phyloP scores from a whole-genome alignment of 306 rosid genomes.

The Delonix regia region DNA sequence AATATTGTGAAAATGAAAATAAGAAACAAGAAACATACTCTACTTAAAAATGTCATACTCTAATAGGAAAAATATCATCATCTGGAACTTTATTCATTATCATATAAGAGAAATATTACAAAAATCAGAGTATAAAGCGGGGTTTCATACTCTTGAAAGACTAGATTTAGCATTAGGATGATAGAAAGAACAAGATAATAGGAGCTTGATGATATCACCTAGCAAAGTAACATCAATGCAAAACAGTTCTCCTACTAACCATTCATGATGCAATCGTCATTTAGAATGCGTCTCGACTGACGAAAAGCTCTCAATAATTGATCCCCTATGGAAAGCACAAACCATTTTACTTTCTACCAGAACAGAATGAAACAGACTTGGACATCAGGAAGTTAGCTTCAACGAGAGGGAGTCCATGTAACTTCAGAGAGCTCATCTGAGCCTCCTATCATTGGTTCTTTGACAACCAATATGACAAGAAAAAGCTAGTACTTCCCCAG shows the following conservation, averaged over 20 bases:
- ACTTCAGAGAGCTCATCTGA: constrained; percentile 28
- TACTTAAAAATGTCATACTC: no score
- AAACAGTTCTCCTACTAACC: background rate
- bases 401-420: background rate
- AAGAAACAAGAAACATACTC: no score
- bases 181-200: no score
- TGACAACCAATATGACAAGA: background rate
- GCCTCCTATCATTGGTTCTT: background rate
- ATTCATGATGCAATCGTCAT: constrained; percentile 3
- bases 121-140: background rate
- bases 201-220: background rate
- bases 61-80: background rate
- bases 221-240: background rate
- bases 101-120: no score
- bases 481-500: constrained; percentile 1
- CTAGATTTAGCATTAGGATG: background rate
- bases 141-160: background rate
- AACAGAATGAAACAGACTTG: constrained; percentile 22
- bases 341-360: constrained; percentile 18
- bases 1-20: no score
- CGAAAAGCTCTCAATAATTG: constrained; percentile 7
- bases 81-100: background rate
- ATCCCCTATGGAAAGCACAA: constrained; percentile 23
- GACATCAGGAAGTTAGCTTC: constrained; percentile 26
- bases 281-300: background rate